Conservation (phyloP, 352 stramenopile genomes). For the Thalassiosira exigua region DNA sequence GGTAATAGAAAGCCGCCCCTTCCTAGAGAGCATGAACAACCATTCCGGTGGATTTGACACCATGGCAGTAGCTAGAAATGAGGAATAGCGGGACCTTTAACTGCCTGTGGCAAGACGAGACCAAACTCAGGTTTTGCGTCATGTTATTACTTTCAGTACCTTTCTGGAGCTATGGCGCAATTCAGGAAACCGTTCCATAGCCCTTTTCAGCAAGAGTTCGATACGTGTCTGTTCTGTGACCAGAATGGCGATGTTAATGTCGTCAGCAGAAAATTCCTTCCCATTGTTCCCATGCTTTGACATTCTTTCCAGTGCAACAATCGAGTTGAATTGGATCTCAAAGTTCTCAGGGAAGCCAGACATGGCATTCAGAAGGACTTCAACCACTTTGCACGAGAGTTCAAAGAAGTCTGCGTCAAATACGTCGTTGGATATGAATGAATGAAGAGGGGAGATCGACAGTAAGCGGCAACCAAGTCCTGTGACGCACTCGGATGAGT, state of each 20-base stretch:
- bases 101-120: no score
- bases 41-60: no score
- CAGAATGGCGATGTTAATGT: no score
- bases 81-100: no score
- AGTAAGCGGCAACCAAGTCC: slow-evolving; percentile 45
- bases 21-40: no score
- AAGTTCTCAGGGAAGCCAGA: slow-evolving; percentile 43
- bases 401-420: slow-evolving; percentile 23
- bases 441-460: slow-evolving; percentile 32
- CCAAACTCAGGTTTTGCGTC: no score
- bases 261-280: not conserved
- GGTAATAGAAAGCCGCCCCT: no score
- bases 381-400: slow-evolving; percentile 16
- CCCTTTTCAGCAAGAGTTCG: not conserved
- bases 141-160: not conserved
- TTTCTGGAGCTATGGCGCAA: not conserved
- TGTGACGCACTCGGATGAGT: slow-evolving; percentile 45
- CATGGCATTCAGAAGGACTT: slow-evolving; percentile 62
- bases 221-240: not conserved
- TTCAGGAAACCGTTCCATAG: not conserved
- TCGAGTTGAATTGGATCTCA: slow-evolving; percentile 53
- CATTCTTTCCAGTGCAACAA: slow-evolving; percentile 21
- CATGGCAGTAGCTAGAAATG: no score
- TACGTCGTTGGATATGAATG: slow-evolving; percentile 41
- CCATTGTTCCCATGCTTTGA: not conserved